phyloP scores from a whole-genome alignment of 306 rosid species.

The Clitoria ternatea region DNA sequence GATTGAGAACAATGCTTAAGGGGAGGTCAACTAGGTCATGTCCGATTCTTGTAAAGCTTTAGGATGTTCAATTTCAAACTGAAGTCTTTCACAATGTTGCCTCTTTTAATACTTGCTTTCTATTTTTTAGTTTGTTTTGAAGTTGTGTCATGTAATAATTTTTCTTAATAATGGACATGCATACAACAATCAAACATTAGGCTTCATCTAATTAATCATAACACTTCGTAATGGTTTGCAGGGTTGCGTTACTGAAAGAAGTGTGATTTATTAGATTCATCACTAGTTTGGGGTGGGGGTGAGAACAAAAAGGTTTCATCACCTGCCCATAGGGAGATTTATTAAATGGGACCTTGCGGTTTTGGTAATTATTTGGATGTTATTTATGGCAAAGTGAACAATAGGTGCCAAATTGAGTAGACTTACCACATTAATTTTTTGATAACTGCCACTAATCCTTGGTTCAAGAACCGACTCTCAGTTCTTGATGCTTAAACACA shows the following conservation, averaged over 20 bases:
- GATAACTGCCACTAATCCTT: background rate
- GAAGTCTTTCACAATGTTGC: background rate
- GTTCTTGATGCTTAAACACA: background rate
- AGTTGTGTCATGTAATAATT: background rate
- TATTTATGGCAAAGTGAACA: background rate
- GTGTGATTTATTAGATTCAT: background rate
- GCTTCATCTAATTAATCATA: background rate
- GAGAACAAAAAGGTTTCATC: background rate
- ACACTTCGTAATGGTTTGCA: background rate
- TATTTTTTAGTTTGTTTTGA: background rate
- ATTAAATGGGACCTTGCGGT: background rate
- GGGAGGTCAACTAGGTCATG: background rate
- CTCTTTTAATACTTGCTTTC: background rate
- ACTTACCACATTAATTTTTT: background rate
- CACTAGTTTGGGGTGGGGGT: background rate
- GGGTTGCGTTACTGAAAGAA: background rate
- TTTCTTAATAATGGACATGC: background rate
- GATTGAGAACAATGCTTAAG: background rate
- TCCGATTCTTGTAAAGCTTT: background rate
- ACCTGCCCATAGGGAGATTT: background rate
- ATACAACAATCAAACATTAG: background rate
- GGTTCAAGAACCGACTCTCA: background rate
- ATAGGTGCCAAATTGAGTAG: background rate
- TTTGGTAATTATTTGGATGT: background rate
- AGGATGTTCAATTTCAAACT: conserved; percentile 7